Evolutionary conservation across 2,329 filamentous ascomycete genomes (phyloP), one percentile per base, ranked within the genome.

Genomic region (Aspergillus ochraceus): DNA sequence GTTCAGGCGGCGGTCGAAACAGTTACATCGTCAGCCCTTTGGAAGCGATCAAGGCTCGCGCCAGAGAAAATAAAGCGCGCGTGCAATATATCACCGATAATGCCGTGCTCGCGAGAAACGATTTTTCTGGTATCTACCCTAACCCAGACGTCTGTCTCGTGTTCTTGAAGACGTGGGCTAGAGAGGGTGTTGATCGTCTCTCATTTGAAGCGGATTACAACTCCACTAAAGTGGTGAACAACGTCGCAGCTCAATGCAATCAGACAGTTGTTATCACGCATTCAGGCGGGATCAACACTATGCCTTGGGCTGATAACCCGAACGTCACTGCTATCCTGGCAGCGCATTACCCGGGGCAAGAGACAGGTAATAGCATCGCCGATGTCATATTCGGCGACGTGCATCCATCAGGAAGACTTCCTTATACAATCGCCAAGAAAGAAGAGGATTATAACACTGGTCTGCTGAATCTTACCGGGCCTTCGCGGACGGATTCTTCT

Each of bases 191-290:
- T 73, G 91, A 90, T 6, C 74, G 81, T 20, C 59, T 60, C 4
- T 69, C 70, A 12, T 83, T 93, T 1, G 90, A 22, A 2, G 90
- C 90, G 60, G 88, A 85, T 57, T 95, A 95, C 73, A 80, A 82
- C 55, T 91, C 91, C 52, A 90, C 90, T 69, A 94, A 96, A 76
- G 81, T 97, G n/a, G 94, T 91, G 0, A 81, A 87, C 74, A 91
- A 89, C 54, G 90, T 96, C 9, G 87, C 90, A 0, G 81, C 86
- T 6, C 70, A 85, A 57, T 91, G 88, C 80, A 84, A 86, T 76
- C 94, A 96, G 81, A 95, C 91, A 9, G 89, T 96, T 60, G 90
- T 96, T 17, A 86, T 96, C 54, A 88, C 96, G 55, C 92, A 97
- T 78, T 90, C 89, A 0, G 84, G 88, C 6, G 92, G 92, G 0